Conservation (phyloP, 2,329 filamentous ascomycete species). For the Epichloe sp. region DNA sequence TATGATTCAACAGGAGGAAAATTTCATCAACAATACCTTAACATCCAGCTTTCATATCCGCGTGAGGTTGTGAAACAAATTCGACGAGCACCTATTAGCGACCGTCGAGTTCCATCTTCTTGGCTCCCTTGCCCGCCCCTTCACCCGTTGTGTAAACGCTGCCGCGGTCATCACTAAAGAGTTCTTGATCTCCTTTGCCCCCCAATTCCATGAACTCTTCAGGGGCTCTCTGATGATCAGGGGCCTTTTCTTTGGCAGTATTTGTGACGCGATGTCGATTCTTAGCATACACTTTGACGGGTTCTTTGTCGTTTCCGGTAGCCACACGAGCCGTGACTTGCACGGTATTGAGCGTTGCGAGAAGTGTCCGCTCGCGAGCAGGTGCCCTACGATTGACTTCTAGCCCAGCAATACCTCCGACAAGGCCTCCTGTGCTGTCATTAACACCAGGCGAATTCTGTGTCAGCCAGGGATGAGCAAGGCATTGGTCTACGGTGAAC, state of each 20-base stretch:
- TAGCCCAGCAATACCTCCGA: conserved; percentile 69
- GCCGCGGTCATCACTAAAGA: conserved; percentile 53
- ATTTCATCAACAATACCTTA: background rate
- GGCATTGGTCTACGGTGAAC: conserved; percentile 79
- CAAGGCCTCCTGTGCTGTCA: conserved; percentile 86
- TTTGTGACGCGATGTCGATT: conserved; percentile 36
- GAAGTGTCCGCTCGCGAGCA: conserved; percentile 68
- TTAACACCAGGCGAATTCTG: conserved; percentile 46
- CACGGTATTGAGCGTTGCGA: conserved; percentile 71
- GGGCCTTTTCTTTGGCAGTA: conserved; percentile 45
- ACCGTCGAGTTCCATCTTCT: conserved; percentile 15
- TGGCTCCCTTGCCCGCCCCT: conserved; percentile 16
- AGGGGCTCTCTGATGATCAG: conserved; percentile 52
- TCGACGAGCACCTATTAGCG: conserved; percentile 1
- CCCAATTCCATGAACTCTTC: conserved; percentile 75
- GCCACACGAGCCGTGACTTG: conserved; percentile 39
- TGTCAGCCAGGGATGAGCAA: conserved; percentile 82
- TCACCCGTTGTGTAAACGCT: conserved; percentile 34
- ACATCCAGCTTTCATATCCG: background rate
- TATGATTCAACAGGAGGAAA: background rate
- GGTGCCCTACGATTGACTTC: conserved; percentile 76
- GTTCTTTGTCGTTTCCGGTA: conserved; percentile 39
- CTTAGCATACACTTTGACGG: conserved; percentile 64
- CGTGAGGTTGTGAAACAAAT: background rate
- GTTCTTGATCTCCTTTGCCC: conserved; percentile 67